These are phyloP conservation scores for Pythium aphanidermatum DNA, from an alignment of 352 stramenopile species.

Conservation along the genomic window DNA sequence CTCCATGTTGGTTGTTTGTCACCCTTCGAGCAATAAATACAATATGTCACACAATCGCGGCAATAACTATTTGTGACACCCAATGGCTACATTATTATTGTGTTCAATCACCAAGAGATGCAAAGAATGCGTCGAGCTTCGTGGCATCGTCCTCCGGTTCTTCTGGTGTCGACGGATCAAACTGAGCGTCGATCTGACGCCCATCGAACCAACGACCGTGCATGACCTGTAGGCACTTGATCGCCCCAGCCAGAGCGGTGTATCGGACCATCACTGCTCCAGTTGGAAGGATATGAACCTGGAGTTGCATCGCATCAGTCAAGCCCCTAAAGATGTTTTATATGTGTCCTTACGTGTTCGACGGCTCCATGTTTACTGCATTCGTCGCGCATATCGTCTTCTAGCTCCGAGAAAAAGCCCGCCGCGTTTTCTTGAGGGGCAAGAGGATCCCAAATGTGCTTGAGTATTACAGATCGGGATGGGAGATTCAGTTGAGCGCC, in stretches of 20 bases:
- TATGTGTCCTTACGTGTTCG: conserved; percentile 27
- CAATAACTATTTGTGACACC: too few relatives aligned
- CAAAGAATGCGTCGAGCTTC: conserved; percentile 77
- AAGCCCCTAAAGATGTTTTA: not conserved
- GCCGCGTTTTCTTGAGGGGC: conserved; percentile 33
- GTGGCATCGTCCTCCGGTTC: conserved; percentile 55
- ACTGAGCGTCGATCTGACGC: conserved; percentile 50
- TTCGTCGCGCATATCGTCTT: conserved; percentile 71
- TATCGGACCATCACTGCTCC: conserved; percentile 65
- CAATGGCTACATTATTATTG: too few relatives aligned
- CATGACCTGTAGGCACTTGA: conserved; percentile 74
- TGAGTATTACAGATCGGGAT: conserved; percentile 55
- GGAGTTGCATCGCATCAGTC: not conserved
- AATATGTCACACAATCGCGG: too few relatives aligned
- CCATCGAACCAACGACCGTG: conserved; percentile 76
- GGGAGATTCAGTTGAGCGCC: conserved; percentile 23
- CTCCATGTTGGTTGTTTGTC: not conserved
- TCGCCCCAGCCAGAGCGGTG: conserved; percentile 35
- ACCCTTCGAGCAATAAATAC: too few relatives aligned
- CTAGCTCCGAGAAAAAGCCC: conserved; percentile 62
- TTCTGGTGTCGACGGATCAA: conserved; percentile 50
- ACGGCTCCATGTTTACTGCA: conserved; percentile 66
- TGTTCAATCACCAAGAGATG: conserved; percentile 41
- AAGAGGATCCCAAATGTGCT: conserved; percentile 57
- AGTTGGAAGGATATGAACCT: conserved; percentile 60